phyloP scores from a whole-genome alignment of 768 basidiomycete species.

The Pleurotus platypus region DNA sequence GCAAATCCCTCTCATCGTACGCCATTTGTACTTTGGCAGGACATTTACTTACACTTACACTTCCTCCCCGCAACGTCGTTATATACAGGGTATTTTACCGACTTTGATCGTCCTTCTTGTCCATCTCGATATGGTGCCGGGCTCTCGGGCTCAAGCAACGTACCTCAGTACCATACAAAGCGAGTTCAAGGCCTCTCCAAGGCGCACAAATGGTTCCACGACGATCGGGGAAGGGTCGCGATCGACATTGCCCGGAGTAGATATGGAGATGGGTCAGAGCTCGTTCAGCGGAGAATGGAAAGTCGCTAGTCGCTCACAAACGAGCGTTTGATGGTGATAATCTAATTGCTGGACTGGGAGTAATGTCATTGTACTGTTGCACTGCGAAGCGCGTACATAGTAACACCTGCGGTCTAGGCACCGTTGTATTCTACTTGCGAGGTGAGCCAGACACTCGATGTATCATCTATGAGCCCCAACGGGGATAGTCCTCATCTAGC shows the following conservation, averaged over 20 bases:
- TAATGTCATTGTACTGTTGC: too few species aligned
- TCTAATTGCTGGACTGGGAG: too few species aligned
- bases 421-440: too few species aligned
- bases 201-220: neutral
- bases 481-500: too few species aligned
- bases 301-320: conserved; percentile 1
- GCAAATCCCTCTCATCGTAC: conserved; percentile 6
- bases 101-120: conserved; percentile 5
- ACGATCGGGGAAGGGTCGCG: neutral
- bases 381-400: too few species aligned
- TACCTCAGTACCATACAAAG: neutral
- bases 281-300: neutral
- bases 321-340: neutral
- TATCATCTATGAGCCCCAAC: too few species aligned
- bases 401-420: too few species aligned
- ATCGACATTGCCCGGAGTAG: neutral
- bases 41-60: too few species aligned
- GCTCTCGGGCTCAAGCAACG: neutral
- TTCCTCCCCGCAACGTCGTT: neutral
- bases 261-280: conserved; percentile 1
- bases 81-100: neutral
- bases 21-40: neutral
- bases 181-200: conserved; percentile 1
- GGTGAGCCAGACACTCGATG: too few species aligned
- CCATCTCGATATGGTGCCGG: conserved; percentile 6